phyloP scores from a whole-genome alignment of 2,329 filamentous ascomycete species.

The Xylaria sp. region DNA sequence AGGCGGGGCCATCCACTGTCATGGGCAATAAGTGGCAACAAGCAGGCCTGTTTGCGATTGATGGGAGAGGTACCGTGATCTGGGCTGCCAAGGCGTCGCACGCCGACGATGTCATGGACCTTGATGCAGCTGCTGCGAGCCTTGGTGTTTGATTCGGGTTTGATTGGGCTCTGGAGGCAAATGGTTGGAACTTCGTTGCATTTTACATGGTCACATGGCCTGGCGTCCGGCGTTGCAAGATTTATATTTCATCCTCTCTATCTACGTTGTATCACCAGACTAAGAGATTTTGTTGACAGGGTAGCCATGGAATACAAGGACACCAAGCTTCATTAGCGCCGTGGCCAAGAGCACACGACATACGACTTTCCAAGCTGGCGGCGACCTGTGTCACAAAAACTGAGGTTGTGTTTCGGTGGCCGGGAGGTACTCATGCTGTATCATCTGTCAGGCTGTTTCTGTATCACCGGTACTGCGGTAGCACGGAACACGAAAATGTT shows the following conservation, averaged over 20 bases:
- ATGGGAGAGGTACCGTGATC: conserved; percentile 55
- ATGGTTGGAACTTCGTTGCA: neutral
- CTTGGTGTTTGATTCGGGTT: conserved; percentile 32
- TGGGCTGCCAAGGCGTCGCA: conserved; percentile 56
- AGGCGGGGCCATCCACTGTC: conserved; percentile 48
- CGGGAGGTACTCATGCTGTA: neutral
- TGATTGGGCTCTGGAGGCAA: neutral
- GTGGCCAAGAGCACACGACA: neutral
- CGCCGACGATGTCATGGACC: conserved; percentile 57
- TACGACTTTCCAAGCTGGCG: neutral
- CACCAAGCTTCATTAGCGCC: neutral
- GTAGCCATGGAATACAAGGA: neutral
- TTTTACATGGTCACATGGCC: conserved; percentile 5
- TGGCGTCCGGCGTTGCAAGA: conserved; percentile 2
- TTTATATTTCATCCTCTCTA: neutral
- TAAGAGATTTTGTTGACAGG: neutral
- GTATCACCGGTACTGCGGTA: neutral
- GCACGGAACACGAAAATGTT: too few relatives aligned
- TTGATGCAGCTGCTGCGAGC: conserved; percentile 54
- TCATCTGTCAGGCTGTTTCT: neutral
- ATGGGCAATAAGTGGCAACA: conserved; percentile 65
- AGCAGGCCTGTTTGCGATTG: conserved; percentile 57
- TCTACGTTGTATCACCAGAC: neutral
- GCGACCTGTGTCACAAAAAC: neutral
- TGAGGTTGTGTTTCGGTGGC: neutral